phyloP scores from a whole-genome alignment of 2,329 filamentous ascomycete species.

The Penicillium sp. region DNA sequence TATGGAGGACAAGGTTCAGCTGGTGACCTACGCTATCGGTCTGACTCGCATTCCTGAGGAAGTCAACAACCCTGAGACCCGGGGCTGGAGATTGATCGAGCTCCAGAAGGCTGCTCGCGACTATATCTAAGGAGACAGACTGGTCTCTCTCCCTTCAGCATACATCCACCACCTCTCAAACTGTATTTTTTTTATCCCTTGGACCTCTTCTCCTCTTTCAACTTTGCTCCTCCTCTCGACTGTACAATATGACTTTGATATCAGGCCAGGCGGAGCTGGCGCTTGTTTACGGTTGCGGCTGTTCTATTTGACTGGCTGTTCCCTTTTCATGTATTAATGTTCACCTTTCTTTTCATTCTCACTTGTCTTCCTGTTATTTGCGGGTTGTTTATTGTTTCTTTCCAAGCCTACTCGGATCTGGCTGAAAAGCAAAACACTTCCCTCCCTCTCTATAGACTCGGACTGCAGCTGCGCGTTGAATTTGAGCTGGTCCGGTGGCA shows the following conservation, averaged over 20 bases:
- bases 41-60: slow-evolving; percentile 92
- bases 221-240: slow-evolving; percentile 31
- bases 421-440: slow-evolving; percentile 5
- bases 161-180: not conserved
- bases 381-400: slow-evolving; percentile 1
- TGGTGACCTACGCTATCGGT: slow-evolving; percentile 97
- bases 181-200: slow-evolving; percentile 5
- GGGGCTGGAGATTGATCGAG: slow-evolving; percentile 96
- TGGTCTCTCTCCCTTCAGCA: not conserved
- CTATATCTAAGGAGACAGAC: slow-evolving; percentile 60
- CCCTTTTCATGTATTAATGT: slow-evolving; percentile 29
- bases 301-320: slow-evolving; percentile 23
- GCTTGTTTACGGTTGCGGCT: slow-evolving; percentile 29
- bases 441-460: slow-evolving; percentile 19
- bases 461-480: slow-evolving; percentile 15
- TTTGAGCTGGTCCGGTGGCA: slow-evolving; percentile 23
- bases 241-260: slow-evolving; percentile 44
- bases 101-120: slow-evolving; percentile 97
- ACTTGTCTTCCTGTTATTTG: slow-evolving; percentile 5
- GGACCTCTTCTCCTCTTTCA: slow-evolving; percentile 19
- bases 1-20: slow-evolving; percentile 98
- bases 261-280: slow-evolving; percentile 38
- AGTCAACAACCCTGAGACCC: slow-evolving; percentile 93
- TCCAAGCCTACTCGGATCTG: not conserved
- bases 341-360: slow-evolving; percentile 10